phyloP scores from a whole-genome alignment of 192 early-diverging fungal species.

The Podila horticola region DNA sequence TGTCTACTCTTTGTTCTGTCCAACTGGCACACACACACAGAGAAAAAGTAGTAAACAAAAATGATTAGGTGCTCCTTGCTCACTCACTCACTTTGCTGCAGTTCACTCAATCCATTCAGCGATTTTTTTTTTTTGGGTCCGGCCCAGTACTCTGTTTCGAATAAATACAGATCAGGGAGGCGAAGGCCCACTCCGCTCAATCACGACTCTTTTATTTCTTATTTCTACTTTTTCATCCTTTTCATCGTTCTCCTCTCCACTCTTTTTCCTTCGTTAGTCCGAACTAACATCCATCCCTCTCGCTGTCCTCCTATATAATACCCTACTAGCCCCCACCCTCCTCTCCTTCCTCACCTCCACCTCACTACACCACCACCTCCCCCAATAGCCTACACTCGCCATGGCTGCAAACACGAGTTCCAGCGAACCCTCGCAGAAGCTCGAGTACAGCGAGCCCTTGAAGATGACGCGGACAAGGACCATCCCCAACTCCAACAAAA shows the following conservation, averaged over 20 bases:
- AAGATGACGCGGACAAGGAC: slow-evolving; percentile 43
- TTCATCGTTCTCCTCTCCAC: no score
- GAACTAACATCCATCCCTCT: background rate
- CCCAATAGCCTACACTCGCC: slow-evolving; percentile 2
- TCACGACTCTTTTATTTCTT: background rate
- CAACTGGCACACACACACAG: no score
- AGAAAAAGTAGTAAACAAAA: no score
- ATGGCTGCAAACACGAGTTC: background rate
- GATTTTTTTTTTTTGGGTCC: no score
- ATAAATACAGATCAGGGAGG: no score
- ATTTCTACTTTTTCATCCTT: background rate
- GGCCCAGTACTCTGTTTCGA: no score
- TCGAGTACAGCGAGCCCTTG: slow-evolving; percentile 41
- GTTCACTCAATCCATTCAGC: no score
- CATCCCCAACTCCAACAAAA: background rate
- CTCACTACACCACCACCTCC: background rate
- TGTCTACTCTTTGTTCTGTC: no score
- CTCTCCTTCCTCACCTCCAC: background rate
- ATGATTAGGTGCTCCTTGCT: no score
- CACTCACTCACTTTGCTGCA: no score
- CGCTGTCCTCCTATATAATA: background rate
- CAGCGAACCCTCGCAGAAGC: slow-evolving; percentile 13
- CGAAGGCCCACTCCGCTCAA: background rate
- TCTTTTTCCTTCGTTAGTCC: background rate
- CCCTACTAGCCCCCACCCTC: background rate